phyloP scores from a whole-genome alignment of 805 yeast genomes.

The Priceomyces fermenticarens region DNA sequence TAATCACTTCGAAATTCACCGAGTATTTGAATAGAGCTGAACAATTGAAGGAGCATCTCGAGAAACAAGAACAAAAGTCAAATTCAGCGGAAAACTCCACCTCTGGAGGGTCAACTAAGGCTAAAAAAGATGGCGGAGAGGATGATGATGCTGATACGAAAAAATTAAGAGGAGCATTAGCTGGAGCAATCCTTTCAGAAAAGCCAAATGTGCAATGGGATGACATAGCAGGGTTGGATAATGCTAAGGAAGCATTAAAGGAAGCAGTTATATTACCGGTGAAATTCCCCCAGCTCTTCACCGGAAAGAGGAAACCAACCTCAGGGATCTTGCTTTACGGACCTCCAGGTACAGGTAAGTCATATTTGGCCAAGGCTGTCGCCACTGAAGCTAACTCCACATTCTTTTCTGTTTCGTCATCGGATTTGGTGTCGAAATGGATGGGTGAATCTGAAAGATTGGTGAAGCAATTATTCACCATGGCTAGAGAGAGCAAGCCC shows the following conservation, averaged over 20 bases:
- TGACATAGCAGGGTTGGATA: slow-evolving; percentile 93
- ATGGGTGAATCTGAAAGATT: slow-evolving; percentile 98
- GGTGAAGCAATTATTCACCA: slow-evolving; percentile 88
- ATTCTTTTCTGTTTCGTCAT: slow-evolving; percentile 92
- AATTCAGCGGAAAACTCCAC: slow-evolving; percentile 49
- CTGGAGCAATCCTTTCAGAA: slow-evolving; percentile 88
- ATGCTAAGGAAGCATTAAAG: slow-evolving; percentile 92
- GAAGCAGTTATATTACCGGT: slow-evolving; percentile 98
- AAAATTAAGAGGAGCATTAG: slow-evolving; percentile 83
- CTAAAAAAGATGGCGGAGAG: slow-evolving; percentile 46
- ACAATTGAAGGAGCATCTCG: slow-evolving; percentile 85
- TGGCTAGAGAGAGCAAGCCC: slow-evolving; percentile 97
- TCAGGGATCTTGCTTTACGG: slow-evolving; percentile 74
- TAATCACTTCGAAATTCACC: slow-evolving; percentile 82
- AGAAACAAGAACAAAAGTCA: slow-evolving; percentile 51
- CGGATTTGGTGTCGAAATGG: slow-evolving; percentile 96
- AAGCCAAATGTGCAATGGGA: slow-evolving; percentile 92
- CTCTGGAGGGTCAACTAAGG: slow-evolving; percentile 56
- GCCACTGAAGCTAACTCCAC: slow-evolving; percentile 98
- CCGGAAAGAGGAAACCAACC: slow-evolving; percentile 91
- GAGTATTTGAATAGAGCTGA: slow-evolving; percentile 94
- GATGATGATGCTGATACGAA: slow-evolving; percentile 76
- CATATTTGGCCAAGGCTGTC: slow-evolving; percentile 94
- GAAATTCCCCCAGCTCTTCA: slow-evolving; percentile 91
- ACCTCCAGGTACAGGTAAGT: slow-evolving; percentile 96